These are phyloP conservation scores for Leccinum boreale DNA, from an alignment of 768 basidiomycete genomes.

Conservation along the genomic window DNA sequence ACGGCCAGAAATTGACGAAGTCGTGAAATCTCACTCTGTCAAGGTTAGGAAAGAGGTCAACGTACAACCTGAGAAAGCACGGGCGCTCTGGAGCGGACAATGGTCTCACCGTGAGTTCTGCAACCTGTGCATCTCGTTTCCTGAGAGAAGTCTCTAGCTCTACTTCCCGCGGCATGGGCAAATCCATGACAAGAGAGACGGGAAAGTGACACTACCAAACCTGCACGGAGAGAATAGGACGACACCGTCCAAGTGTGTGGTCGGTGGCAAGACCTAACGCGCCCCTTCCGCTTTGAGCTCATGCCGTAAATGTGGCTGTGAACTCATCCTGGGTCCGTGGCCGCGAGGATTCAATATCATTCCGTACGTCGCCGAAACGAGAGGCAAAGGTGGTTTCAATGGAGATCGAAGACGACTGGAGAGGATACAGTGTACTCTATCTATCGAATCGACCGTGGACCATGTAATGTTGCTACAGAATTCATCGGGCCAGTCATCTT, in stretches of 20 bases:
- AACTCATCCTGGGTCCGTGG: slow-evolving; percentile 3
- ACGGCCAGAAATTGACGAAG: slow-evolving; percentile 62
- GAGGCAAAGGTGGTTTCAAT: not conserved
- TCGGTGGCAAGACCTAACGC: slow-evolving; percentile 30
- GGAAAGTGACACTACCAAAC: slow-evolving; percentile 9
- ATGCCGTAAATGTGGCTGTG: slow-evolving; percentile 36
- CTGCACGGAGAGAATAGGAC: slow-evolving; percentile 12
- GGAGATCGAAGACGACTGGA: not conserved
- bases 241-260: slow-evolving; percentile 25
- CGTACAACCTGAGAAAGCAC: slow-evolving; percentile 14
- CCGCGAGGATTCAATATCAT: not conserved
- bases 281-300: slow-evolving; percentile 21
- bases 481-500: not conserved
- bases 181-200: slow-evolving; percentile 46
- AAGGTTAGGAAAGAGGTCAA: slow-evolving; percentile 14
- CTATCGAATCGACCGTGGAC: not conserved
- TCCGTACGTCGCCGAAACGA: not conserved
- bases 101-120: slow-evolving; percentile 64
- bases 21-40: slow-evolving; percentile 69
- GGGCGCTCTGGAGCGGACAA: slow-evolving; percentile 19
- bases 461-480: not conserved
- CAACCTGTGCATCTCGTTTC: slow-evolving; percentile 68
- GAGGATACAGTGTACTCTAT: not conserved
- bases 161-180: slow-evolving; percentile 73
- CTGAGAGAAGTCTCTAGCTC: slow-evolving; percentile 80